These are phyloP conservation scores for Barbatosphaeria neglecta DNA, from an alignment of 495 filamentous ascomycete species.

Conservation along the genomic window DNA sequence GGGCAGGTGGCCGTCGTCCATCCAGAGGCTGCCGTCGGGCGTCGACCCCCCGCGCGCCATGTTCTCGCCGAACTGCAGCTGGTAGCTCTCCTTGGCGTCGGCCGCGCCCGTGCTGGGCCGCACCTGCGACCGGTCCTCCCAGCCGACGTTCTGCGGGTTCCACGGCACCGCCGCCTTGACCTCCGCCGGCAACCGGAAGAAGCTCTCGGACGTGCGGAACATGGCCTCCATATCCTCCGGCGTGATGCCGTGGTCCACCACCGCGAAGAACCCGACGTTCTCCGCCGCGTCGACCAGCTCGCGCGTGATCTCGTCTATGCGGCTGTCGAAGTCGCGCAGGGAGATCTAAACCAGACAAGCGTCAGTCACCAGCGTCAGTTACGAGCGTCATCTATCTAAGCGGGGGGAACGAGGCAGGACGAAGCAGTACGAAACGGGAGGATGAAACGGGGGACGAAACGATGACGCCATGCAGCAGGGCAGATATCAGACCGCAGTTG, in stretches of 20 bases:
- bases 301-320: slow-evolving; percentile 34
- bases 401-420: too few relatives aligned
- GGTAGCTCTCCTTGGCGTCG: slow-evolving; percentile 44
- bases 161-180: slow-evolving; percentile 37
- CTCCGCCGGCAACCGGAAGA: slow-evolving; percentile 36
- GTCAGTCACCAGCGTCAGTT: too few relatives aligned
- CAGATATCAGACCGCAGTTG: too few relatives aligned
- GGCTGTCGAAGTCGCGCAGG: slow-evolving; percentile 25
- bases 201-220: slow-evolving; percentile 28
- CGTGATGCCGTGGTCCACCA: slow-evolving; percentile 17
- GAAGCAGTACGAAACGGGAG: too few relatives aligned
- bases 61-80: slow-evolving; percentile 40
- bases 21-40: slow-evolving; percentile 23
- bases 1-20: slow-evolving; percentile 25
- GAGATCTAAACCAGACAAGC: not conserved
- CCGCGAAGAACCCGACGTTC: slow-evolving; percentile 41
- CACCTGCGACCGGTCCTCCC: slow-evolving; percentile 44
- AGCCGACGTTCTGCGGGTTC: slow-evolving; percentile 38
- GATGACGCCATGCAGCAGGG: too few relatives aligned
- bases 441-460: too few relatives aligned
- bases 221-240: slow-evolving; percentile 38
- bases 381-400: too few relatives aligned
- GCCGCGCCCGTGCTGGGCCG: slow-evolving; percentile 40
- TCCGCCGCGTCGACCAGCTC: slow-evolving; percentile 40
- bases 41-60: slow-evolving; percentile 12